Base-by-base conservation (phyloP, 192 early-diverging fungal genomes). In the Entophlyctis luteolus region DNA sequence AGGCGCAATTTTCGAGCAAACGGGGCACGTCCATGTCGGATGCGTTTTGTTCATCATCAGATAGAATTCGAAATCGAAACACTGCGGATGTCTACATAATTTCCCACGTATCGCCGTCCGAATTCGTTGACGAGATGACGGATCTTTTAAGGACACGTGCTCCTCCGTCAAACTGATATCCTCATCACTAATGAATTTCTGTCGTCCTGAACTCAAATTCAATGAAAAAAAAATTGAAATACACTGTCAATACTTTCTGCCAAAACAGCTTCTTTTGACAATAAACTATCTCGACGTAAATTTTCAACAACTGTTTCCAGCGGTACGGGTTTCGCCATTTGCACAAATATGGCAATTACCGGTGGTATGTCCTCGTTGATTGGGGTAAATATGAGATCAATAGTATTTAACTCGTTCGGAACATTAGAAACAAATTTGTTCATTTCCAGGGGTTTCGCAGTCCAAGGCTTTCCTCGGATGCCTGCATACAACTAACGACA, bases 21-120 rank as follows among this genome's bases (percentile, higher is more conserved):
- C 45, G 3, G 67, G 67, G 48, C 67, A 68, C 6, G 28, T 48
- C 67, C 67, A 68, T 4, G 67, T 68, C 37, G 67, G 67, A 46
- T 57, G 53, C 18, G 54, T 68, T 55, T 68, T 37, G 28, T 68
- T 68, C 27, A 68, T 18, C 34, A 23, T 16, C 2, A 68, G 45
- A 27, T 68, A 68, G 45, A 36, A 57, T 22, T 68, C 67, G n/a
- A 68, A 56, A 48, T 68, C 67, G 49, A 68, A 68, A 33, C 67
- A 68, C 34, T 68, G 67, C 16, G 55, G 46, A 58, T 68, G 67
- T 23, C 46, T 54, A 34, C 67, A 68, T 14, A n/a, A 42, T 1
- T 31, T 27, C 23, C 55, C 32, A 46, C 67, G 53, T 27, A 56
- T 42, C 8, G 67, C 55, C 4, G 35, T 35, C 5, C 16, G 34